A percentile compares a stretch with the other conserved stretches of the same genome.
Evolutionary conservation across 2,329 filamentous ascomycete genomes (phyloP).

Genomic region (Colletotrichum trifolii): DNA sequence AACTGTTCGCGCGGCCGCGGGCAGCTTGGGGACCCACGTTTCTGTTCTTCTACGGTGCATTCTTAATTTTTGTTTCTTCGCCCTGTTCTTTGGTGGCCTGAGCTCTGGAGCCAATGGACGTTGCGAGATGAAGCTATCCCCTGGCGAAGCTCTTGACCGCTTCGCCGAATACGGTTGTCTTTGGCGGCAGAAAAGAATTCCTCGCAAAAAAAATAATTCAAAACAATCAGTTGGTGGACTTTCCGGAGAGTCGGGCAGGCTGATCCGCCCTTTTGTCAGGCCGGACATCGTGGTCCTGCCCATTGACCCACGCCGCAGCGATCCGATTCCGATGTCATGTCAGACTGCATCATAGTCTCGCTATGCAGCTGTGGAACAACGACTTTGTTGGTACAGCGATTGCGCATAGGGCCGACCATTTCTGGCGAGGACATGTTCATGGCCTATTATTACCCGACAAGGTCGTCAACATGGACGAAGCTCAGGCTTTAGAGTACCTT

Average conservation of each 20-base stretch:
- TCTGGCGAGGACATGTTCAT: too few species aligned
- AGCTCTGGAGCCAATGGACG: conserved; percentile 28
- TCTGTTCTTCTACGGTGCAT: too few species aligned
- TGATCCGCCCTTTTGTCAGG: conserved; percentile 3
- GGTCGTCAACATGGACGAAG: too few species aligned
- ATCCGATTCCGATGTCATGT: too few species aligned
- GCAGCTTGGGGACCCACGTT: too few species aligned
- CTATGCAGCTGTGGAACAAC: too few species aligned
- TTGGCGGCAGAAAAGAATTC: conserved; percentile 20
- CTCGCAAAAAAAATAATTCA: background rate
- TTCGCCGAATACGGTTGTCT: conserved; percentile 1
- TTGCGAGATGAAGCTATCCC: conserved; percentile 16
- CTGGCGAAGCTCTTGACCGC: conserved; percentile 28
- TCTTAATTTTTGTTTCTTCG: background rate
- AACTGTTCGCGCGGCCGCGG: too few species aligned
- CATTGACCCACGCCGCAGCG: conserved; percentile 26
- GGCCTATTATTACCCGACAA: too few species aligned
- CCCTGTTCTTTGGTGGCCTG: conserved; percentile 25
- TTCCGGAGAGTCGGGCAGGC: conserved; percentile 31
- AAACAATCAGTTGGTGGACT: conserved; percentile 15
- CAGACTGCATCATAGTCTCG: too few species aligned
- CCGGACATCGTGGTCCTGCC: conserved; percentile 6
- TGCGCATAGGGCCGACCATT: too few species aligned
- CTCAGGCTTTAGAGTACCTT: too few species aligned
- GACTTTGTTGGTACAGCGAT: too few species aligned